Conservation (phyloP, 2,329 filamentous ascomycete genomes). For the Colletotrichum sp. region DNA sequence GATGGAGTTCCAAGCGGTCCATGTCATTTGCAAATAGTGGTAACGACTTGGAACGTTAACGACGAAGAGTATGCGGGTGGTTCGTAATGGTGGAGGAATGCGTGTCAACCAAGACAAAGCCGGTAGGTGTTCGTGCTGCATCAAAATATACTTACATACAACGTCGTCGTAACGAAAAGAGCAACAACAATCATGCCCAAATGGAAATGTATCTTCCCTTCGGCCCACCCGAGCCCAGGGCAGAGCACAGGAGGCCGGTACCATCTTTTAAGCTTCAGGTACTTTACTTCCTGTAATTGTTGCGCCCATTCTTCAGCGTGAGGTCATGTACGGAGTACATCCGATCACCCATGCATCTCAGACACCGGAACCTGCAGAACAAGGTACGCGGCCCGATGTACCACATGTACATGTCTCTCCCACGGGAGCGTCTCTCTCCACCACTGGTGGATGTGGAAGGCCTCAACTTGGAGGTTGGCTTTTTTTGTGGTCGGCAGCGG, state of each 20-base stretch:
- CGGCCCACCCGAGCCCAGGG: background rate
- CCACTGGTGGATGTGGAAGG: background rate
- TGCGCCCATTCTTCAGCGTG: conserved; percentile 14
- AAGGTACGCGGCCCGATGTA: background rate
- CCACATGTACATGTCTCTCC: background rate
- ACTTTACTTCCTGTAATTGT: background rate
- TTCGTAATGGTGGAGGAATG: conserved; percentile 11
- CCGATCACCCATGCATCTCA: conserved; percentile 9
- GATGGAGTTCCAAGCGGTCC: background rate
- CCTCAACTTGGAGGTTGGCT: background rate
- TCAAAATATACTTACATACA: background rate
- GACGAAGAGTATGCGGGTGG: background rate
- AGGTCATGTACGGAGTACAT: conserved; percentile 19
- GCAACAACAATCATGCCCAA: background rate
- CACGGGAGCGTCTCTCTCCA: background rate
- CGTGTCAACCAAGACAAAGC: background rate
- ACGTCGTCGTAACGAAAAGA: background rate
- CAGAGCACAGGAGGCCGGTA: background rate
- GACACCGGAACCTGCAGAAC: conserved; percentile 13
- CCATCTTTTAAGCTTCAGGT: background rate
- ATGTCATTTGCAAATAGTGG: background rate
- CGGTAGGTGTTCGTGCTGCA: background rate
- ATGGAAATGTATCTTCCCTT: background rate
- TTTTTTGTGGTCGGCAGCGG: background rate
- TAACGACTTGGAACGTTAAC: background rate